Conservation (phyloP, 1,139 yeast genomes). For the Blastobotrys raffinosifermentans region DNA sequence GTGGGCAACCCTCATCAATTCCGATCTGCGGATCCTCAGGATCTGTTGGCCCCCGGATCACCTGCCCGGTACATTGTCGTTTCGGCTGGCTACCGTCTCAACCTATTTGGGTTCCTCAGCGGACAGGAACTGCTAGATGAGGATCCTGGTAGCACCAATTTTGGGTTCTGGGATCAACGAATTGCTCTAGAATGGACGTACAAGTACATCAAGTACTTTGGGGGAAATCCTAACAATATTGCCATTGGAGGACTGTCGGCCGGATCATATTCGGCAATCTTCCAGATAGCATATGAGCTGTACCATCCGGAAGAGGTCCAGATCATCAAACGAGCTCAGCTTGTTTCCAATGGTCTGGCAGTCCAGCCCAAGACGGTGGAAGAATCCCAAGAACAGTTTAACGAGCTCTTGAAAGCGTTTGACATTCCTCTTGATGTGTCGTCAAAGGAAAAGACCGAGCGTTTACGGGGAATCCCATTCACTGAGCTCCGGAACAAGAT, state of each 20-base stretch:
- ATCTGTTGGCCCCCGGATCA: constrained; percentile 25
- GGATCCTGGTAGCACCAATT: constrained; percentile 30
- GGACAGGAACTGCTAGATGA: constrained; percentile 29
- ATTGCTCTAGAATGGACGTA: constrained; percentile 33
- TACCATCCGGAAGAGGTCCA: constrained; percentile 34
- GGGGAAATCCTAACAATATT: constrained; percentile 37
- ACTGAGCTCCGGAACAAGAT: constrained; percentile 28
- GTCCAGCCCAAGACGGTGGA: constrained; percentile 35
- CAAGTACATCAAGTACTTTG: constrained; percentile 29
- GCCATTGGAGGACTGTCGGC: constrained; percentile 38
- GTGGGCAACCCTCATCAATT: constrained; percentile 33
- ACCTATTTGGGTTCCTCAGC: constrained; percentile 38
- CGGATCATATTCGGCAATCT: constrained; percentile 34
- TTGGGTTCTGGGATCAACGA: constrained; percentile 41
- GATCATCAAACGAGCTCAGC: constrained; percentile 35
- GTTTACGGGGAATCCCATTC: constrained; percentile 23
- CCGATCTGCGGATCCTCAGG: constrained; percentile 27
- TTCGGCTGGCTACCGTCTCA: constrained; percentile 38
- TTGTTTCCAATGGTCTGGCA: constrained; percentile 34
- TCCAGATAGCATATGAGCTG: constrained; percentile 37
- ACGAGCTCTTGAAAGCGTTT: constrained; percentile 29
- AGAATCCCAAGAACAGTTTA: constrained; percentile 36
- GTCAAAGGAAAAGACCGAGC: constrained; percentile 21
- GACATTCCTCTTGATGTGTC: constrained; percentile 13
- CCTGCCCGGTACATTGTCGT: constrained; percentile 35